Conservation (phyloP, 2,329 filamentous ascomycete genomes). For the Aspergillus chevalieri region DNA sequence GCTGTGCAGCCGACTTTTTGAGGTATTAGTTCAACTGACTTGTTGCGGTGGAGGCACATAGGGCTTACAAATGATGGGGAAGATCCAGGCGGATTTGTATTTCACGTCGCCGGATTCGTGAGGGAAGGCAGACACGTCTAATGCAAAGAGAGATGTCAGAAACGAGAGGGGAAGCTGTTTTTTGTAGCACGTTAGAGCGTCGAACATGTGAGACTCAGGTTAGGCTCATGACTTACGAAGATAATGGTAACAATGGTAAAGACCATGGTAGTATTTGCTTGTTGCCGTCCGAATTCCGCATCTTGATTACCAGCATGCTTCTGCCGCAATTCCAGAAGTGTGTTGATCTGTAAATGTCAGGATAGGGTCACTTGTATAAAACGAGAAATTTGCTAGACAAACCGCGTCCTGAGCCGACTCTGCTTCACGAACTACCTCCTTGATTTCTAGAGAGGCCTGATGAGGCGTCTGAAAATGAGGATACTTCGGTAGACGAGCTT, state of each 20-base stretch:
- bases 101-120: slow-evolving; percentile 4
- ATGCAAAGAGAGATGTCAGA: slow-evolving; percentile 10
- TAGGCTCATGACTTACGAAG: slow-evolving; percentile 6
- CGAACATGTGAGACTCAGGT: neutral
- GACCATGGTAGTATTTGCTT: slow-evolving; percentile 12
- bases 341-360: slow-evolving; percentile 1
- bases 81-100: slow-evolving; percentile 9
- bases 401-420: slow-evolving; percentile 8
- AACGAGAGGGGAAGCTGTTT: slow-evolving; percentile 12
- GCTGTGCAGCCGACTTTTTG: neutral
- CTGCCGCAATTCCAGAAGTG: slow-evolving; percentile 13
- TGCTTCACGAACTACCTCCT: slow-evolving; percentile 9
- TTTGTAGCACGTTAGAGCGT: neutral
- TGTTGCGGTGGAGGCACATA: neutral
- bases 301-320: slow-evolving; percentile 14
- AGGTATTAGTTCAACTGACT: neutral
- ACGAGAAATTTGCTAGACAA: neutral
- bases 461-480: neutral
- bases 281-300: slow-evolving; percentile 8
- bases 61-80: slow-evolving; percentile 13
- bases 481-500: slow-evolving; percentile 2
- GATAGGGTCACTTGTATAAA: neutral
- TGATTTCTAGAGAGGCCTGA: slow-evolving; percentile 3
- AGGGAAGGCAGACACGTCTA: slow-evolving; percentile 12
- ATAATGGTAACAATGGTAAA: slow-evolving; percentile 16